Evolutionary conservation across 1,139 yeast species (phyloP).

Genomic region (Meyerozyma elateridarum): DNA sequence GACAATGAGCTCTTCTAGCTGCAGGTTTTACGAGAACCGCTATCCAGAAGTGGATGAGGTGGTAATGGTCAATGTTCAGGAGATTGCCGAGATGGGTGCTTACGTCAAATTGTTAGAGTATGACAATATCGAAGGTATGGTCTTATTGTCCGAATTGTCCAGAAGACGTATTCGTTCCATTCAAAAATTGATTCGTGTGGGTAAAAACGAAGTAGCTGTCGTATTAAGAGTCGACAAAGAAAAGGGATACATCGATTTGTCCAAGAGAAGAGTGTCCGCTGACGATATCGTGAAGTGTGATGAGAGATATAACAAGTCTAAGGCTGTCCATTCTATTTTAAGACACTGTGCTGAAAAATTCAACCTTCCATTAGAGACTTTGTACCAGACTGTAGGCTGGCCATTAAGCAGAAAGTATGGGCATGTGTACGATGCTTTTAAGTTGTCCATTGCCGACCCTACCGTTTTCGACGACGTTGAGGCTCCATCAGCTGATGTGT

Average conservation of each 20-base stretch:
- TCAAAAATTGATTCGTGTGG: conserved; percentile 95
- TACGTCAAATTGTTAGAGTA: conserved; percentile 93
- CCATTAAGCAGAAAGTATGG: conserved; percentile 94
- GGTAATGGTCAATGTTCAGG: conserved; percentile 98
- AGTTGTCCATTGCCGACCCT: conserved; percentile 90
- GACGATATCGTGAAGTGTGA: conserved; percentile 98
- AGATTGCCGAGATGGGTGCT: conserved; percentile 97
- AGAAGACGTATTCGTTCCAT: conserved; percentile 98
- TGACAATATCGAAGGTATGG: conserved; percentile 99
- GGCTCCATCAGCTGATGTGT: conserved; percentile 67
- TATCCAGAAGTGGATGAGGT: conserved; percentile 99
- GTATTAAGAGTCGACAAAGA: conserved; percentile 99
- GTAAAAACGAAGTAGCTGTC: conserved; percentile 97
- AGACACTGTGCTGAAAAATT: conserved; percentile 98
- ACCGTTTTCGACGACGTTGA: conserved; percentile 76
- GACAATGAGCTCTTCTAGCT: conserved; percentile 77
- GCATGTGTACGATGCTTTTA: conserved; percentile 96
- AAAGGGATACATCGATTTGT: conserved; percentile 95
- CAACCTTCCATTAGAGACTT: conserved; percentile 75
- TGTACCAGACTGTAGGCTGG: conserved; percentile 93
- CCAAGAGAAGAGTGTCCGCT: conserved; percentile 96
- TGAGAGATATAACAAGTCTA: conserved; percentile 94
- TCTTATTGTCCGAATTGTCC: conserved; percentile 87
- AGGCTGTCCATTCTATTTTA: conserved; percentile 94
- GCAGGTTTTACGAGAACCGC: conserved; percentile 96